Evolutionary conservation across 805 yeast species (phyloP).

Genomic region (Kuraishia molischiana): DNA sequence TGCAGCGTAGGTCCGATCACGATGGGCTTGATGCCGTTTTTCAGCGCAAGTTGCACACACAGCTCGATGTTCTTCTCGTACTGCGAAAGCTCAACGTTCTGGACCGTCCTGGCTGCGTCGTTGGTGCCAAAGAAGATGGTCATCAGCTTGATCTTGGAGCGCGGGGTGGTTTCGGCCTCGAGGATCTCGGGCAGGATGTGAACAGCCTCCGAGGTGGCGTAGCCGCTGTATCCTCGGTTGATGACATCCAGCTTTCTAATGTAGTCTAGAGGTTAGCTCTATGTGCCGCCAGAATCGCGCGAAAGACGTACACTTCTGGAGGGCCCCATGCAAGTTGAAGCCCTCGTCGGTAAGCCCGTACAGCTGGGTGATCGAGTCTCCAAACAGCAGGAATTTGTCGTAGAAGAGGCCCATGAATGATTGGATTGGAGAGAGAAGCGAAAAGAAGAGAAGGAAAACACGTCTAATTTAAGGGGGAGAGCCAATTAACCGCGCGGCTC

Average conservation of each 20-base stretch:
- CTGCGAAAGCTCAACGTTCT: conserved; percentile 34
- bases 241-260: conserved; percentile 56
- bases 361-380: conserved; percentile 26
- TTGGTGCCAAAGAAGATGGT: conserved; percentile 76
- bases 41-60: conserved; percentile 29
- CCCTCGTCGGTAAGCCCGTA: conserved; percentile 1
- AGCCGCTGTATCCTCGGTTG: conserved; percentile 71
- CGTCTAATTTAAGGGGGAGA: no score
- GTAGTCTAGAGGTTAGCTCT: conserved; percentile 24
- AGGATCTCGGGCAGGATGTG: conserved; percentile 39
- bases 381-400: conserved; percentile 13
- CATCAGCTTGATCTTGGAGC: conserved; percentile 25
- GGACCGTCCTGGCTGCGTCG: conserved; percentile 43
- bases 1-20: conserved; percentile 56
- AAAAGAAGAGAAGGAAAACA: not conserved
- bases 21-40: conserved; percentile 38
- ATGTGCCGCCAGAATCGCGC: no score
- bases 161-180: conserved; percentile 30
- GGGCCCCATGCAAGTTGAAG: not conserved
- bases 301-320: not conserved
- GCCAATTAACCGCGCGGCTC: no score
- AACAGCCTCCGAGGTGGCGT: conserved; percentile 53
- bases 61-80: conserved; percentile 35
- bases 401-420: not conserved
- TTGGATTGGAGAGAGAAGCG: not conserved